Evolutionary conservation across 1,284 basidiomycete species (phyloP).

Genomic region (Malassezia slooffiae): DNA sequence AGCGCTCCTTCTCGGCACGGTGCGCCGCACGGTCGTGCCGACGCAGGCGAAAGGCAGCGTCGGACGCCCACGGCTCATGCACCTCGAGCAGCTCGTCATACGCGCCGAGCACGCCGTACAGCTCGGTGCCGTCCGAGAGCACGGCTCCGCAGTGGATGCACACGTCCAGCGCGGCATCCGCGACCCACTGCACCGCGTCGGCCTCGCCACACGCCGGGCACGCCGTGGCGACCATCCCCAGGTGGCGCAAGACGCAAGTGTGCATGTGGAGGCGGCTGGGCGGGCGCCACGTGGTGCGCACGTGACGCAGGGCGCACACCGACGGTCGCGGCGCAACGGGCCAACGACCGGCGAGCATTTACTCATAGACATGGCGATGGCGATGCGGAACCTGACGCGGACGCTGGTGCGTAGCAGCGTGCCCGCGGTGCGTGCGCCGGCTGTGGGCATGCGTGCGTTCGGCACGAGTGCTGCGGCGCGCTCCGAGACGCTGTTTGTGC

Average conservation of each 20-base stretch:
- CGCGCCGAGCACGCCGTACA: no score
- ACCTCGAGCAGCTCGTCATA: no score
- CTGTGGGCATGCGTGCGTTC: constrained; percentile 18
- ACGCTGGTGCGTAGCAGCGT: background rate
- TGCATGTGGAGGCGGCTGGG: background rate
- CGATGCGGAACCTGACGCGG: constrained; percentile 6
- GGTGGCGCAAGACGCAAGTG: no score
- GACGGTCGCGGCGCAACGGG: background rate
- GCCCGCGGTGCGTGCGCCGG: constrained; percentile 8
- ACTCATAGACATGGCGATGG: constrained; percentile 11
- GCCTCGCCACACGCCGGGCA: constrained; percentile 8
- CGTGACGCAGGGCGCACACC: background rate
- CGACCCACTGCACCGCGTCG: constrained; percentile 9
- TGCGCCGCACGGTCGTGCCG: constrained; percentile 4
- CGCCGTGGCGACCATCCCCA: constrained; percentile 1
- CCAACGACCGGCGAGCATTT: constrained; percentile 13
- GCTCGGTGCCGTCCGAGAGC: background rate
- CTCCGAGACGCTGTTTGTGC: constrained; percentile 49
- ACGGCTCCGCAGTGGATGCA: constrained; percentile 8
- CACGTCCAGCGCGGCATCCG: constrained; percentile 2
- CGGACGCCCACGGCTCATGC: background rate
- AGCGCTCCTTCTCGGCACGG: background rate
- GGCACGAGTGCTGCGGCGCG: constrained; percentile 20
- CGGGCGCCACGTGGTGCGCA: constrained; percentile 4
- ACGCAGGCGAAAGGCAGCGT: background rate